phyloP scores from a whole-genome alignment of 2,329 filamentous ascomycete species.

The Arthrobotrys pseudoclavata region DNA sequence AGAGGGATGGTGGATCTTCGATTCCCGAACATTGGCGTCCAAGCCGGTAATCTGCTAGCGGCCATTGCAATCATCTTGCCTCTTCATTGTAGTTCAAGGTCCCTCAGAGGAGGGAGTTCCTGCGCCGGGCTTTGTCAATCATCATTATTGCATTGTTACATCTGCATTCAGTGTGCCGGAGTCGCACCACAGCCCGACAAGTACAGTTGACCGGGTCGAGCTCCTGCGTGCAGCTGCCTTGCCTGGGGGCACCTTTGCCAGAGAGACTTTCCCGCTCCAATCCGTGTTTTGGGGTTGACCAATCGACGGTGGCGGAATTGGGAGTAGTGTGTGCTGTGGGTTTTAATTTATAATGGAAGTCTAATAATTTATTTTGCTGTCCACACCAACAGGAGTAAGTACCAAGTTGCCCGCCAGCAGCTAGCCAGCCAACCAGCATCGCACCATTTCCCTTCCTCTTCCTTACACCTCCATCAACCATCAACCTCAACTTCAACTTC shows the following conservation, averaged over 20 bases:
- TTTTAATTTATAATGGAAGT: conserved; percentile 30
- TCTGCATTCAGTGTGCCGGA: conserved; percentile 14
- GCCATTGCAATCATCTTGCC: not conserved
- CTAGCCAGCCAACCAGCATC: conserved; percentile 38
- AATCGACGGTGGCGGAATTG: conserved; percentile 31
- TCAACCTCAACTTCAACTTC: conserved; percentile 31
- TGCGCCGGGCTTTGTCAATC: not conserved
- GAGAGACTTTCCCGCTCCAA: conserved; percentile 29
- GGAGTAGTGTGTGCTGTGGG: conserved; percentile 1
- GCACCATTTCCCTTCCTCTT: conserved; percentile 36
- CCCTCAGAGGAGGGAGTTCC: conserved; percentile 2
- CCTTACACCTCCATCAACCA: conserved; percentile 15
- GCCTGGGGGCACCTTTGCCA: conserved; percentile 11
- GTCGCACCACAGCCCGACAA: conserved; percentile 12
- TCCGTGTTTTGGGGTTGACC: conserved; percentile 31
- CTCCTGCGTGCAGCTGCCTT: conserved; percentile 38
- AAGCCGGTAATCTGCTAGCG: conserved; percentile 19
- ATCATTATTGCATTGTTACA: not conserved
- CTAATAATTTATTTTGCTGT: conserved; percentile 30
- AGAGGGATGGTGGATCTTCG: conserved; percentile 30
- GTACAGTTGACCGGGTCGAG: conserved; percentile 26
- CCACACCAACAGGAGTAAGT: conserved; percentile 16
- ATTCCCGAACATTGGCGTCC: conserved; percentile 51
- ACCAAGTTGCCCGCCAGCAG: not conserved
- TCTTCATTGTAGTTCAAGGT: conserved; percentile 2